phyloP scores from a whole-genome alignment of 2,329 filamentous ascomycete species.

The Penicillium concentricum region DNA sequence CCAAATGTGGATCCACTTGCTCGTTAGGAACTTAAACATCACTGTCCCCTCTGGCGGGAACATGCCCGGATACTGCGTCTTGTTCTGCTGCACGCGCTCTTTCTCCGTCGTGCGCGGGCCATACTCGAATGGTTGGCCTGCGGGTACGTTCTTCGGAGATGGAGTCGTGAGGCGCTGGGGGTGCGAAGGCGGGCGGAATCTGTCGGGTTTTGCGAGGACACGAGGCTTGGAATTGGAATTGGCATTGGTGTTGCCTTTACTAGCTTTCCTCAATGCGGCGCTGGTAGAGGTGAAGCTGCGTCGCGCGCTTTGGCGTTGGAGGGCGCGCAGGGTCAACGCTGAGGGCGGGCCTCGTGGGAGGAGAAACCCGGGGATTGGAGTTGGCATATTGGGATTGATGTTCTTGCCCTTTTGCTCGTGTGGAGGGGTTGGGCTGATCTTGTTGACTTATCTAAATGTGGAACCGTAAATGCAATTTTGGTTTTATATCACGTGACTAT shows the following conservation, averaged over 20 bases:
- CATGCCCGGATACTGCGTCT: constrained; percentile 79
- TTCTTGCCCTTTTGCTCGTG: not conserved
- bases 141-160: constrained; percentile 12
- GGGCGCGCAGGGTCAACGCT: constrained; percentile 29
- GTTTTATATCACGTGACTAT: constrained; percentile 6
- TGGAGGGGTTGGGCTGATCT: constrained; percentile 9
- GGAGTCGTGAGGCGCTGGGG: constrained; percentile 59
- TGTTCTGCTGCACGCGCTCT: constrained; percentile 57
- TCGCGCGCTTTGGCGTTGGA: constrained; percentile 21
- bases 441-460: constrained; percentile 4
- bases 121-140: constrained; percentile 62
- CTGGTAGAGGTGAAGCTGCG: constrained; percentile 27
- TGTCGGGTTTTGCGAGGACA: constrained; percentile 80
- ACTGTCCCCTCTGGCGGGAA: constrained; percentile 82
- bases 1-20: constrained; percentile 70
- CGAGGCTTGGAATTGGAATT: constrained; percentile 59
- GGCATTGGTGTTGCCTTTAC: constrained; percentile 23
- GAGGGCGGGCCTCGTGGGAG: constrained; percentile 56
- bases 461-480: constrained; percentile 8
- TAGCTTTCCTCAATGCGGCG: constrained; percentile 10
- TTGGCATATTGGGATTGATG: constrained; percentile 13
- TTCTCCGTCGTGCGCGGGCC: constrained; percentile 71
- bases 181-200: constrained; percentile 91
- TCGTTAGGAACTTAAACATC: constrained; percentile 81
- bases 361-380: constrained; percentile 63